A percentile compares a stretch with the other conserved stretches of the same genome.
Evolutionary conservation across 257 asterid species (phyloP).

Genomic region (Penstemon davidsonii): DNA sequence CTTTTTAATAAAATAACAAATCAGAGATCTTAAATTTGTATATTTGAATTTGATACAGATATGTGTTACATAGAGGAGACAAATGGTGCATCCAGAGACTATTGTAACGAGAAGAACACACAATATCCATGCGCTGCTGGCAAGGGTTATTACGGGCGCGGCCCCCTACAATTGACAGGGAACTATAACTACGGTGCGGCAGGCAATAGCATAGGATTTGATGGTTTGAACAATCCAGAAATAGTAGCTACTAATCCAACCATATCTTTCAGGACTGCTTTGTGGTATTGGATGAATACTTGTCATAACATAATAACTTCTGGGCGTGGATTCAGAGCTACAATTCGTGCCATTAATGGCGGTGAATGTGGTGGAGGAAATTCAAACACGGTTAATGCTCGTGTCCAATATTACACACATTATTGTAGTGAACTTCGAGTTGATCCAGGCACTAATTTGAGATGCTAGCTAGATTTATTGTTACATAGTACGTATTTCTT

Average conservation of each 20-base stretch:
- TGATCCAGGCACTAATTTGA: constrained; percentile 41
- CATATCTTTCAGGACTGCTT: constrained; percentile 45
- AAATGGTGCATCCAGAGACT: constrained; percentile 38
- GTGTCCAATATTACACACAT: constrained; percentile 40
- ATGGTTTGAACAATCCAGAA: constrained; percentile 47
- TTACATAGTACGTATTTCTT: no score
- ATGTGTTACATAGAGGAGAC: constrained; percentile 48
- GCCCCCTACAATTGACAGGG: constrained; percentile 57
- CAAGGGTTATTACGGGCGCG: constrained; percentile 48
- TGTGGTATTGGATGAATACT: constrained; percentile 61
- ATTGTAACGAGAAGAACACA: constrained; percentile 40
- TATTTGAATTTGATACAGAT: constrained; percentile 21
- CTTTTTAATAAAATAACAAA: no score
- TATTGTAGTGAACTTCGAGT: constrained; percentile 45
- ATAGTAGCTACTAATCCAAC: constrained; percentile 38
- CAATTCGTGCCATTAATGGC: constrained; percentile 50
- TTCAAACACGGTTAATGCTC: constrained; percentile 33
- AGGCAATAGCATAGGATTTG: constrained; percentile 46
- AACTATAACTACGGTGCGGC: constrained; percentile 59
- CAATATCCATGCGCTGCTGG: constrained; percentile 43
- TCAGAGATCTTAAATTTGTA: no score
- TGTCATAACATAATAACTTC: constrained; percentile 41
- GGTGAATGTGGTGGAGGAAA: constrained; percentile 47
- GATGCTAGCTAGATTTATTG: not conserved
- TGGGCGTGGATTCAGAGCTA: constrained; percentile 52